Evolutionary conservation across 1,284 basidiomycete species (phyloP).

Genomic region (Pseudozyma pruni): DNA sequence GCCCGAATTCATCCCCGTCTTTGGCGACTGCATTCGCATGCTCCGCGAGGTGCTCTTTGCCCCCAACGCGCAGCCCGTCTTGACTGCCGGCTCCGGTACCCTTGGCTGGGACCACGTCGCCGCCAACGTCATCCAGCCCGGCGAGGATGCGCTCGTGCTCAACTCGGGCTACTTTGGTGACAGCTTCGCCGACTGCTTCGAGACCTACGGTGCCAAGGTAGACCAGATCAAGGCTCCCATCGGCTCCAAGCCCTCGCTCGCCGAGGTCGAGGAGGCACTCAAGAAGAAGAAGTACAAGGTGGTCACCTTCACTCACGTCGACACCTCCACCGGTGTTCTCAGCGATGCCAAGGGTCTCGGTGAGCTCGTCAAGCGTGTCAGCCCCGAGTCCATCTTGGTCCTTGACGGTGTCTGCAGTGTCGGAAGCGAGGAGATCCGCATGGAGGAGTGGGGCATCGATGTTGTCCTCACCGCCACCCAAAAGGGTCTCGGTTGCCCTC

Average conservation of each 20-base stretch:
- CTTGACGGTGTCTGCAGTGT: conserved; percentile 95
- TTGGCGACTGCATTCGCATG: conserved; percentile 90
- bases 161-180: conserved; percentile 70
- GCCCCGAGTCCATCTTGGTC: conserved; percentile 86
- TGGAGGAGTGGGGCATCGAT: conserved; percentile 94
- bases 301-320: conserved; percentile 90
- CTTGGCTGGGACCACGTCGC: conserved; percentile 79
- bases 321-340: conserved; percentile 76
- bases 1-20: conserved; percentile 86
- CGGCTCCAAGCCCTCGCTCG: conserved; percentile 77
- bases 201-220: conserved; percentile 90
- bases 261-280: conserved; percentile 78
- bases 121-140: conserved; percentile 80
- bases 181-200: conserved; percentile 67
- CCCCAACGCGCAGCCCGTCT: conserved; percentile 74
- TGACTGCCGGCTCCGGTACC: conserved; percentile 93
- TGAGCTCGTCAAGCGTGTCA: conserved; percentile 79
- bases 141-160: conserved; percentile 82
- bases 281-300: conserved; percentile 87
- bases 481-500: conserved; percentile 95
- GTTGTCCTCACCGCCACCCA: conserved; percentile 89
- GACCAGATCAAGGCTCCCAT: conserved; percentile 84
- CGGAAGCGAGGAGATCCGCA: conserved; percentile 90
- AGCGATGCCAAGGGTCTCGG: conserved; percentile 84
- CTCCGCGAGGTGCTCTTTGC: conserved; percentile 74